Percentiles rank a stretch among this genome's conserved stretches.
These are phyloP conservation scores for Backusella tuberculispora DNA, from an alignment of 192 early-diverging fungal genomes.

Conservation along the genomic window DNA sequence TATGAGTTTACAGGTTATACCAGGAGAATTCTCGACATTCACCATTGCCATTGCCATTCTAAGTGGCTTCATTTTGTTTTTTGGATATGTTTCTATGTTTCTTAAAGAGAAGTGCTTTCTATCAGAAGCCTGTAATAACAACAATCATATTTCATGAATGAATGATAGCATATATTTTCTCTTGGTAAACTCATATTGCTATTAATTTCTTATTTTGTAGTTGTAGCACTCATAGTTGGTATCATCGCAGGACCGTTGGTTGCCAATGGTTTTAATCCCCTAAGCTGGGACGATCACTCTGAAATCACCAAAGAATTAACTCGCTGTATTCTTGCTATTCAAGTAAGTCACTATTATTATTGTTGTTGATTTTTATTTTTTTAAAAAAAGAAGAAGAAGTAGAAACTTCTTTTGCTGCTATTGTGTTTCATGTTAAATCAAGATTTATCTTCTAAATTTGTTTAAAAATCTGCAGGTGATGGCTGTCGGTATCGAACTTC, in stretches of 20 bases:
- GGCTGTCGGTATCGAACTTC: slow-evolving; percentile 81
- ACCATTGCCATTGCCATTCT: slow-evolving; percentile 58
- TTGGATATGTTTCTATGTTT: slow-evolving; percentile 72
- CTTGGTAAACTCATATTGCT: too few relatives aligned
- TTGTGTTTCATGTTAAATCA: not conserved
- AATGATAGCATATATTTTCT: not conserved
- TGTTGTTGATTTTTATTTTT: not conserved
- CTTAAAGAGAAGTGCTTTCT: slow-evolving; percentile 72
- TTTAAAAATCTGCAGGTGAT: slow-evolving; percentile 61
- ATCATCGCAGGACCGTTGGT: slow-evolving; percentile 81
- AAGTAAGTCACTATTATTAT: slow-evolving; percentile 43
- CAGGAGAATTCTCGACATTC: slow-evolving; percentile 44
- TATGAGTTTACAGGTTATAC: slow-evolving; percentile 30
- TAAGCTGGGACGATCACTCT: slow-evolving; percentile 50
- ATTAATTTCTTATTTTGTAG: slow-evolving; percentile 22
- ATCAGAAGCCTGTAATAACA: slow-evolving; percentile 69
- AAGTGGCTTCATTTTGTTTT: slow-evolving; percentile 72
- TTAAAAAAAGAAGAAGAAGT: too few relatives aligned
- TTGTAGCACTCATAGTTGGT: slow-evolving; percentile 86
- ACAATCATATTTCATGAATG: not conserved
- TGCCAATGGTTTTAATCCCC: slow-evolving; percentile 72
- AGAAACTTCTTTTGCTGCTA: too few relatives aligned
- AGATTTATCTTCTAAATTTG: not conserved
- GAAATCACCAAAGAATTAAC: slow-evolving; percentile 71
- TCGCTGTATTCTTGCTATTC: slow-evolving; percentile 83